Evolutionary conservation across 2,329 filamentous ascomycete species (phyloP).

Genomic region (Xylaria sp.): DNA sequence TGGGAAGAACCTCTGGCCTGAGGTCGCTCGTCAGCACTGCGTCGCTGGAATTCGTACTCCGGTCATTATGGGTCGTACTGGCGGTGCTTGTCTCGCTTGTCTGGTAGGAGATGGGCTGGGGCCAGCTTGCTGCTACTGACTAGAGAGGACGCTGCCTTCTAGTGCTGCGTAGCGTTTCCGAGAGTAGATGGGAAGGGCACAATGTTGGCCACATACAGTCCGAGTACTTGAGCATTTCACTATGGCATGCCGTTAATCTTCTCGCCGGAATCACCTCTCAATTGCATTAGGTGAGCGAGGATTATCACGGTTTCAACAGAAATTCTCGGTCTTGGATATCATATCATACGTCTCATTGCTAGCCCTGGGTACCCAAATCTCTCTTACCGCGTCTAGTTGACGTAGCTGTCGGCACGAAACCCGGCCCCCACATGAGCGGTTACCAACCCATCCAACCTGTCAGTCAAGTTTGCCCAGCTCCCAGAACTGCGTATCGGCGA

Average conservation of each 20-base stretch:
- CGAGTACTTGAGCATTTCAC: constrained; percentile 53
- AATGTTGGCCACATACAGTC: constrained; percentile 61
- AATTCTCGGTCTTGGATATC: constrained; percentile 53
- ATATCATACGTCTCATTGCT: constrained; percentile 50
- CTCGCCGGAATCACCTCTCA: constrained; percentile 57
- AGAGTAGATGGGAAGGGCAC: constrained; percentile 57
- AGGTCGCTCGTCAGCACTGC: constrained; percentile 78
- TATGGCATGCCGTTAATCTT: constrained; percentile 36
- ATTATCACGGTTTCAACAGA: constrained; percentile 59
- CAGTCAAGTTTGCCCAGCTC: constrained; percentile 49
- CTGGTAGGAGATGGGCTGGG: constrained; percentile 46
- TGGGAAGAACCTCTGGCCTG: constrained; percentile 77
- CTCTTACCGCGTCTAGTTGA: constrained; percentile 42
- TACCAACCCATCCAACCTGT: constrained; percentile 44
- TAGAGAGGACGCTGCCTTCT: constrained; percentile 41
- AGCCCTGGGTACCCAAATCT: constrained; percentile 57
- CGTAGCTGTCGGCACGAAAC: constrained; percentile 42
- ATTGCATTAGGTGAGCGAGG: constrained; percentile 52
- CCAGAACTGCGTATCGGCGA: constrained; percentile 56
- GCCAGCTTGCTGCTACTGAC: constrained; percentile 42
- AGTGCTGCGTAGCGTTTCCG: constrained; percentile 41
- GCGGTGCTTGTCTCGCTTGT: constrained; percentile 41
- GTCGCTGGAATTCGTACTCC: constrained; percentile 71
- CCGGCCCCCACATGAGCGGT: constrained; percentile 36
- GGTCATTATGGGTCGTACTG: constrained; percentile 54